Evolutionary conservation across 176 grass and related monocot genomes (phyloP).

Genomic region (Aegilops sharonensis): DNA sequence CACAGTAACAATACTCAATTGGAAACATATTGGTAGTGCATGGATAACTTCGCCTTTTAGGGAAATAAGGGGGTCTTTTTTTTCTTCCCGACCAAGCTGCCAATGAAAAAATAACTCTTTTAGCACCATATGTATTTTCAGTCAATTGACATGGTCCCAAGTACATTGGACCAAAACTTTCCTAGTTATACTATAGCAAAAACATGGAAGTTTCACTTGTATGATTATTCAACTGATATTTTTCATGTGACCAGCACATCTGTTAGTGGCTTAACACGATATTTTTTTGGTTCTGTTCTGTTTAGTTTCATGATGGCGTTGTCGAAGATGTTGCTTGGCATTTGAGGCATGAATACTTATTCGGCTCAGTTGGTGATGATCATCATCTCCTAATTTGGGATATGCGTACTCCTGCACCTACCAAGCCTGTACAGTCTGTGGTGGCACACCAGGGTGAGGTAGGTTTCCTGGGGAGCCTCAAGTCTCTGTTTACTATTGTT

Average conservation of each 20-base stretch:
- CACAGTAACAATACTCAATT: background rate
- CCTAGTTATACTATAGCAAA: background rate
- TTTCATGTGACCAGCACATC: background rate
- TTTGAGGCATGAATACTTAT: constrained; percentile 84
- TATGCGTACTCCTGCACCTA: too few species aligned
- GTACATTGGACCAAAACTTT: background rate
- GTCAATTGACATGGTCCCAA: background rate
- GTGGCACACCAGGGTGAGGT: too few species aligned
- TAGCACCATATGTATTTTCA: background rate
- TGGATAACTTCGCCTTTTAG: background rate
- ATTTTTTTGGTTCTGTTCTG: constrained; percentile 22
- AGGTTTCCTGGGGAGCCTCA: too few species aligned
- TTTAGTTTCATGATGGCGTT: constrained; percentile 86
- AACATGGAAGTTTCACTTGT: background rate
- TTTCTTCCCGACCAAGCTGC: background rate
- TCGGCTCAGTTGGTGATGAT: constrained; percentile 91
- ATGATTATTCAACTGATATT: too few species aligned
- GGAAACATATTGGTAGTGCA: background rate
- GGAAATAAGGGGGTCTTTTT: background rate
- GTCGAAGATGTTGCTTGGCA: constrained; percentile 99
- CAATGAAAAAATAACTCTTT: background rate
- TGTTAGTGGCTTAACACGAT: constrained; percentile 6
- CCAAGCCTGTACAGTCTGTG: too few species aligned
- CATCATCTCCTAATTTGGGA: too few species aligned
- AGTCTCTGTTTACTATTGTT: too few species aligned